phyloP scores from a whole-genome alignment of 805 yeast species.

The Candida berthetii region DNA sequence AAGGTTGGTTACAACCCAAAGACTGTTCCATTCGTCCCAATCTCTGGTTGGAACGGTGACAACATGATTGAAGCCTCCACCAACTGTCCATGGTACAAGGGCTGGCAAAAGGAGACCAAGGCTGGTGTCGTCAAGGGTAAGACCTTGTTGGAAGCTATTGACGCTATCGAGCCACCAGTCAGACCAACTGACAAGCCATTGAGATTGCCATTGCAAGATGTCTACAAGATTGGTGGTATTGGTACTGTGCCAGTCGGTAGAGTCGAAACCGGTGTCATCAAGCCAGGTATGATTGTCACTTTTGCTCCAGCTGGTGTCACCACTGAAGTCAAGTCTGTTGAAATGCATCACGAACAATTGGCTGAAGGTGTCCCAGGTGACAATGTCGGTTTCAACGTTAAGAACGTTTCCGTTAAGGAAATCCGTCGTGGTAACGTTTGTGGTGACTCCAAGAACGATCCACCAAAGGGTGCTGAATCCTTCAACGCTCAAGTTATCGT shows the following conservation, averaged over 20 bases:
- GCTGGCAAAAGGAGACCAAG: slow-evolving; percentile 87
- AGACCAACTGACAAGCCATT: slow-evolving; percentile 92
- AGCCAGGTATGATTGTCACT: slow-evolving; percentile 66
- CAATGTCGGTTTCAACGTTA: slow-evolving; percentile 92
- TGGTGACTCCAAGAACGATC: slow-evolving; percentile 94
- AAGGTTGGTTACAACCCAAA: slow-evolving; percentile 84
- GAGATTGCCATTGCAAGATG: slow-evolving; percentile 92
- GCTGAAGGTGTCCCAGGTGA: slow-evolving; percentile 92
- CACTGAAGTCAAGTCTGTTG: slow-evolving; percentile 83
- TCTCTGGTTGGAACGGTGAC: slow-evolving; percentile 96
- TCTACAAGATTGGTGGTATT: slow-evolving; percentile 92
- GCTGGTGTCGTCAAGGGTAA: slow-evolving; percentile 72
- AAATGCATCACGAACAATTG: slow-evolving; percentile 93
- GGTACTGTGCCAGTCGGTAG: slow-evolving; percentile 99
- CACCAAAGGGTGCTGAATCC: slow-evolving; percentile 76
- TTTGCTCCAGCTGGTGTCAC: slow-evolving; percentile 88
- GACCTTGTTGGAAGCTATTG: slow-evolving; percentile 86
- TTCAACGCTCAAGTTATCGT: slow-evolving; percentile 87
- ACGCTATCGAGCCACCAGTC: slow-evolving; percentile 69
- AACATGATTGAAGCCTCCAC: slow-evolving; percentile 85
- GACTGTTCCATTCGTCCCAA: slow-evolving; percentile 92
- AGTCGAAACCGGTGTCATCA: slow-evolving; percentile 91
- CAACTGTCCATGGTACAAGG: slow-evolving; percentile 90
- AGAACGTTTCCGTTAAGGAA: slow-evolving; percentile 90
- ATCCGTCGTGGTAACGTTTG: slow-evolving; percentile 91